A percentile compares a stretch with the other conserved stretches of the same genome.
Evolutionary conservation across 345 rosid species (phyloP).

Genomic region (Ceriops zippeliana): DNA sequence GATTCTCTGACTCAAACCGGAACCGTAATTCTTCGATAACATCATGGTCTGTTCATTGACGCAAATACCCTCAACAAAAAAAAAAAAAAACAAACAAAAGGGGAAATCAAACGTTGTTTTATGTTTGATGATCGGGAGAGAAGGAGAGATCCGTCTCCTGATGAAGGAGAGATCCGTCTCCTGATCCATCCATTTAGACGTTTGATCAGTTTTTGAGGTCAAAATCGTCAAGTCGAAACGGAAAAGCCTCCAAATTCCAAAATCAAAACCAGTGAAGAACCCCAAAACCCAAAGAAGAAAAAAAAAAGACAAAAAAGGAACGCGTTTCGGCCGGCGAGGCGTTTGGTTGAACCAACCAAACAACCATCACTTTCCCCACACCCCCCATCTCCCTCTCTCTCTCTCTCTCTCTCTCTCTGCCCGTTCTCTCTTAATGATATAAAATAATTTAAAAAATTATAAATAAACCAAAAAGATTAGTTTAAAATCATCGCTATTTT

Average conservation of each 20-base stretch:
- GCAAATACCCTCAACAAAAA: conserved; percentile 1
- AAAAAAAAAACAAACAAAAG: no score
- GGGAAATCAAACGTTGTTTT: no score
- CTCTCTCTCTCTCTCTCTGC: conserved; percentile 7
- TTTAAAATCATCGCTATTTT: conserved; percentile 23
- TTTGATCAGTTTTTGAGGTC: not conserved
- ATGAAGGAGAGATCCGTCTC: no score
- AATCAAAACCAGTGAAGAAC: not conserved
- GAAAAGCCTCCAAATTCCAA: conserved; percentile 16
- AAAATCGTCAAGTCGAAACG: conserved; percentile 18
- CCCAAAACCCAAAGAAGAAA: not conserved
- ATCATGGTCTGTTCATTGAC: conserved; percentile 22
- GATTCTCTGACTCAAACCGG: conserved; percentile 34
- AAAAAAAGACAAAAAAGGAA: conserved; percentile 15
- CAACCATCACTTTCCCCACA: conserved; percentile 46
- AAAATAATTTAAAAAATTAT: not conserved
- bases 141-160: no score
- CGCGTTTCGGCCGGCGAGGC: conserved; percentile 81
- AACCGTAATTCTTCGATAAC: conserved; percentile 18
- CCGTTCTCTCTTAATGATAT: not conserved
- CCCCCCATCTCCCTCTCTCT: conserved; percentile 17
- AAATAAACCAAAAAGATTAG: no score
- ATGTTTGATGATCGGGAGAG: no score
- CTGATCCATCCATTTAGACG: no score
- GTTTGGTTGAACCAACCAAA: conserved; percentile 91